phyloP scores from a whole-genome alignment of 2,329 filamentous ascomycete genomes.

The Ceratocystis destructans region DNA sequence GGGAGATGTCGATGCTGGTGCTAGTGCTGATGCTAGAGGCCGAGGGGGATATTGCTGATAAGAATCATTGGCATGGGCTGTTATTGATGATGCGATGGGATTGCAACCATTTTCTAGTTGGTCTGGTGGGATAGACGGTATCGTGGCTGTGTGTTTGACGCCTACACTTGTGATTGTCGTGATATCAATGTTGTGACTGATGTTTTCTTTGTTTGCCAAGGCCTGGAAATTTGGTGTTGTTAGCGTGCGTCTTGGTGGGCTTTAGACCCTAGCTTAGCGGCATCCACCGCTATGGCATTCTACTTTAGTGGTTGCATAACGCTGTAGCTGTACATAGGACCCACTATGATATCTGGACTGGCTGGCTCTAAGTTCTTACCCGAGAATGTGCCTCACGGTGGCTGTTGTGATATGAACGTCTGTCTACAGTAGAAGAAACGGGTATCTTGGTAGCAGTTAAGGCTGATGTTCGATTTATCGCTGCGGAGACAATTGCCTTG shows the following conservation, averaged over 20 bases:
- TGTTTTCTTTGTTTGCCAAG: neutral
- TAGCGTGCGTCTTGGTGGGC: neutral
- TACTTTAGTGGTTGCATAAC: neutral
- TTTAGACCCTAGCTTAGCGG: constrained; percentile 3
- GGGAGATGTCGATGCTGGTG: neutral
- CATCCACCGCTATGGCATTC: neutral
- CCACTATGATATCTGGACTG: neutral
- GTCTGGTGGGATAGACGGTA: neutral
- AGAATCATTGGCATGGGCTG: neutral
- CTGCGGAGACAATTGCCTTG: neutral
- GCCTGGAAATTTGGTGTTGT: neutral
- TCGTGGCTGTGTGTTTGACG: neutral
- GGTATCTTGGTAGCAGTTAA: neutral
- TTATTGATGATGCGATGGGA: neutral
- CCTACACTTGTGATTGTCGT: neutral
- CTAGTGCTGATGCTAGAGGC: neutral
- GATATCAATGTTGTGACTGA: neutral
- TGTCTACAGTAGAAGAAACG: neutral
- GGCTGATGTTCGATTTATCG: neutral
- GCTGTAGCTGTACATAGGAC: neutral
- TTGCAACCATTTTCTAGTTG: neutral
- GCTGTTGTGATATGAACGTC: neutral
- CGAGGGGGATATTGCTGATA: neutral
- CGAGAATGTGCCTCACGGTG: neutral
- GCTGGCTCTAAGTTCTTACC: neutral